Evolutionary conservation across 2,329 filamentous ascomycete genomes (phyloP).

Genomic region (Trichophyton simii): DNA sequence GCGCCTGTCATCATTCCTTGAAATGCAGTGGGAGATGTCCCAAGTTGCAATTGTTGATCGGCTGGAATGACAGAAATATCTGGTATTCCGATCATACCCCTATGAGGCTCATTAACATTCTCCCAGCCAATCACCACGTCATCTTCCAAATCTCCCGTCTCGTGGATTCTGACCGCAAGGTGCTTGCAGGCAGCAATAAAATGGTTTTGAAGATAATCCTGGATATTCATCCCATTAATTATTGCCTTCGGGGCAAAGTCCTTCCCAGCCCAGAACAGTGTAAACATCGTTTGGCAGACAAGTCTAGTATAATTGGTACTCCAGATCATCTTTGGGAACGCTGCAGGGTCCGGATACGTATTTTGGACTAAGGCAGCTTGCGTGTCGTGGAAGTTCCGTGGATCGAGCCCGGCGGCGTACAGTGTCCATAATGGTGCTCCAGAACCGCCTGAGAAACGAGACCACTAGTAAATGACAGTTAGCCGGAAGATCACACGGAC

Average conservation of each 20-base stretch:
- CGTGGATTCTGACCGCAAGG: conserved; percentile 70
- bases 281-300: conserved; percentile 81
- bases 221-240: conserved; percentile 88
- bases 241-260: conserved; percentile 94
- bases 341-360: conserved; percentile 69
- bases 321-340: conserved; percentile 99
- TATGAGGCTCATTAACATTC: conserved; percentile 87
- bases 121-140: conserved; percentile 91
- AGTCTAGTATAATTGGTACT: conserved; percentile 90
- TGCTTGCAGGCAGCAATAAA: conserved; percentile 70
- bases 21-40: conserved; percentile 85
- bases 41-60: conserved; percentile 84
- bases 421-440: conserved; percentile 96
- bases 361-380: conserved; percentile 93
- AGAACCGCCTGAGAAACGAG: conserved; percentile 82
- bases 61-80: conserved; percentile 71
- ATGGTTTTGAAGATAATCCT: conserved; percentile 84
- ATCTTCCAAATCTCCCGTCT: conserved; percentile 78
- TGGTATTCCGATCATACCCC: conserved; percentile 69
- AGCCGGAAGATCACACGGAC: not conserved
- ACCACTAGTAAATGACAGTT: conserved; percentile 54
- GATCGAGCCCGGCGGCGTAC: conserved; percentile 86
- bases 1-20: conserved; percentile 88
- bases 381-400: conserved; percentile 68
- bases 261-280: conserved; percentile 78